Evolutionary conservation across 2,329 filamentous ascomycete genomes (phyloP).

Genomic region (Nemania bipapillata): DNA sequence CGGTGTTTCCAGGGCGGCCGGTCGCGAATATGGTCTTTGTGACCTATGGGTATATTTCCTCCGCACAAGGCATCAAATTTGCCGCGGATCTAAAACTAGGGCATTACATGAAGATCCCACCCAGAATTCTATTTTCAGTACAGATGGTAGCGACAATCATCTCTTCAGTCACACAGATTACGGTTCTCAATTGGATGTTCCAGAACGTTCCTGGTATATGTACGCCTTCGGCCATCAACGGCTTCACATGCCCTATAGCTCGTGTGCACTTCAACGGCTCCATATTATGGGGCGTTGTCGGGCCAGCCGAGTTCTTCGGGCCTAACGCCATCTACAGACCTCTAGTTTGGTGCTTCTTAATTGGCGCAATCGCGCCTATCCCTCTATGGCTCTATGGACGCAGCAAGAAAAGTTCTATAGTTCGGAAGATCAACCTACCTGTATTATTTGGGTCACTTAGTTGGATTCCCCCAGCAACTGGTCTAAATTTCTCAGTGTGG

Average conservation of each 20-base stretch:
- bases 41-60: conserved; percentile 89
- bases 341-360: conserved; percentile 82
- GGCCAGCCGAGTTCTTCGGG: conserved; percentile 84
- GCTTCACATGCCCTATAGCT: conserved; percentile 87
- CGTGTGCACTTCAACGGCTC: conserved; percentile 90
- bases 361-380: conserved; percentile 79
- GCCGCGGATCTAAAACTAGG: conserved; percentile 87
- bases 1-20: conserved; percentile 82
- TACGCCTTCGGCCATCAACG: conserved; percentile 81
- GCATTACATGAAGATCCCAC: conserved; percentile 88
- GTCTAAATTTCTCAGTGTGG: conserved; percentile 90
- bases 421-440: conserved; percentile 82
- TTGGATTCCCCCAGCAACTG: conserved; percentile 88
- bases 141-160: conserved; percentile 80
- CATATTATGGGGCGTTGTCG: conserved; percentile 89
- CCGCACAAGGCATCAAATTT: conserved; percentile 89
- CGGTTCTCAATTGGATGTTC: conserved; percentile 92
- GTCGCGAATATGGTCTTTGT: conserved; percentile 95
- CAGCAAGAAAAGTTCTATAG: conserved; percentile 67
- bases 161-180: conserved; percentile 82
- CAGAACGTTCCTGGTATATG: conserved; percentile 79
- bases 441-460: conserved; percentile 83
- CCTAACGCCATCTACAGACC: conserved; percentile 76
- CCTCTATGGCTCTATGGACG: conserved; percentile 77
- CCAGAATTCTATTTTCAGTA: conserved; percentile 79